Evolutionary conservation across 2,329 filamentous ascomycete species (phyloP), one percentile per base, ranked within the genome.

Genomic region (Hymenoscyphus salicellus): DNA sequence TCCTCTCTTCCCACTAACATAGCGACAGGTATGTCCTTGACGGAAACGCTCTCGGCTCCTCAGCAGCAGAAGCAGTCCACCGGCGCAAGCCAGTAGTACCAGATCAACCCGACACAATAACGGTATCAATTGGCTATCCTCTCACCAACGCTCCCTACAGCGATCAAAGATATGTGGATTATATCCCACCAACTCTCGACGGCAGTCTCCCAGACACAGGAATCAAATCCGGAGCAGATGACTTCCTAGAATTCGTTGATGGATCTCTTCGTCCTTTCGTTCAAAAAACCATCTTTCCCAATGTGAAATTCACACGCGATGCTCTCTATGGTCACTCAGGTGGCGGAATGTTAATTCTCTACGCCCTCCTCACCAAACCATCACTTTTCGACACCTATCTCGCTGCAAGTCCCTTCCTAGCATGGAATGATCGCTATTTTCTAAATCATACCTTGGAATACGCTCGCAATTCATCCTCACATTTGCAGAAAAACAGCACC

Each of bases 341-440:
- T 2, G 56, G 56, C 3, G 56, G 56, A 16, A 32, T 58, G 20
- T 23, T 58, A 3, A 36, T 58, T 17, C 30, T 58, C 17, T 41
- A 41, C 33, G 56, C 33, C 0, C 7, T 58, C 1, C 56, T 58
- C 17, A 36, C 56, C 2, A 16, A 36, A 11, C 56, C 56, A 4
- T 1, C n/a, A n/a, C 56, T 58, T 6, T 58, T 58, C 56, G 56
- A 58, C n/a, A 58, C 56, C 3, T 58, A 36, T 30, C 33, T 58
- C 5, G 30, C 56, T 5, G 16, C 56, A 1, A 58, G 56, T 41
- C 56, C 56, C 4, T 36, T 41, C 33, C 11, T 58, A 5, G 30
- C 30, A 1, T 58, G 56, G 56, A 38, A 58, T 30, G 56, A 58
- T 41, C 17, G 33, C 6, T 58, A 58, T 26, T 36, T 58, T 23